Base-by-base conservation (phyloP, 495 filamentous ascomycete species). In the Penicillium coffeae region DNA sequence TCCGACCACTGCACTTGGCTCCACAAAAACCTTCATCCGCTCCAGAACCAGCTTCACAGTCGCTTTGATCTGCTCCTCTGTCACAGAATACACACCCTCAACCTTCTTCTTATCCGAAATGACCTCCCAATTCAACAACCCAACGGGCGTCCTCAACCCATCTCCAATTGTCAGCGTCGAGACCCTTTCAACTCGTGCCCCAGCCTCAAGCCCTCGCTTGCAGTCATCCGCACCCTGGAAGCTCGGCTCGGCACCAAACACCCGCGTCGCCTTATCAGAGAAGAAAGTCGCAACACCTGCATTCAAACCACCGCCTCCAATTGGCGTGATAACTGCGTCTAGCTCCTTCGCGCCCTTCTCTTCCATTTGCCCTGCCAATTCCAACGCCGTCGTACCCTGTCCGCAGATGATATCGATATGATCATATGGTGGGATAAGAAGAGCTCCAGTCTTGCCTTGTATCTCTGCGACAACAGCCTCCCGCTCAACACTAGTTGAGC, bases 221-320 rank as follows among this genome's bases (percentile, higher is more conserved):
- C 77, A 83, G 70, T 97, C 93, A 69, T 97, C 89, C 4, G 84
- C 92, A 45, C 87, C 90, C 55, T 93, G 66, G 65, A 88, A 89
- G 25, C 73, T 80, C 0, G 93, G 93, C 68, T 97, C 93, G 3
- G 91, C 85, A n/a, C 92, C 92, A 69, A 94, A 96, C 36, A 96
- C 88, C 7, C 58, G 63, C 32, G 78, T 84, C 2, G 76, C 69
- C 1, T 85, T 88, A 13, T 81, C 82, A 18, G 78, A 69, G 62
- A 87, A 85, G 48, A 83, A 84, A 2, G 89, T 81, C 19, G 90
- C 90, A 19, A 89, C 79, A 36, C 93, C 93, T 8, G 84, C 82
- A 33, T 96, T 82, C 72, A 98, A 75, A 8, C 93, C 93, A 3
- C 93, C 93, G 15, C 93, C 92, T 6, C 91, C 91, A 60, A 88